Evolutionary conservation across 345 rosid species (phyloP).

Genomic region (Brassica rapa): DNA sequence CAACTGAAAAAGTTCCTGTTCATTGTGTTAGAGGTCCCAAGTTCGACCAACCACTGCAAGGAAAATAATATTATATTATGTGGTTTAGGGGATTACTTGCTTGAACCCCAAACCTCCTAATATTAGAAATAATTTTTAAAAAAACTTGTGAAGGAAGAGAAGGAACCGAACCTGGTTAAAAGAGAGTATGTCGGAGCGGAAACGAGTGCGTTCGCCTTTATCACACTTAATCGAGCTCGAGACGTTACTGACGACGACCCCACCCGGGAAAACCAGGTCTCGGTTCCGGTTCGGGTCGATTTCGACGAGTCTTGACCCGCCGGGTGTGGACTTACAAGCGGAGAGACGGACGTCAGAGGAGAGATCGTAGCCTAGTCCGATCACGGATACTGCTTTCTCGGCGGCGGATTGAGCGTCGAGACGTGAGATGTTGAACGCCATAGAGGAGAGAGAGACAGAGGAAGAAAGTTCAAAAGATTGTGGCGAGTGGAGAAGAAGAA

Average conservation of each 20-base stretch:
- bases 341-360: slow-evolving; percentile 60
- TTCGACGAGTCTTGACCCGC: slow-evolving; percentile 61
- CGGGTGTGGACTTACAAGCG: slow-evolving; percentile 55
- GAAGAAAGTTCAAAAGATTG: slow-evolving; percentile 27
- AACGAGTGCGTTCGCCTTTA: slow-evolving; percentile 89
- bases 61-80: no score
- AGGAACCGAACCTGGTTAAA: slow-evolving; percentile 62
- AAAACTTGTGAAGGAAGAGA: neutral
- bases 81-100: no score
- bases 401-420: slow-evolving; percentile 76
- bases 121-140: no score
- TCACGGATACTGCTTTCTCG: slow-evolving; percentile 78
- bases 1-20: neutral
- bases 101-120: no score
- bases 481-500: slow-evolving; percentile 19
- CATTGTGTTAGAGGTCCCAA: no score
- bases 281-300: slow-evolving; percentile 47
- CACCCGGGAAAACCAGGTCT: slow-evolving; percentile 76
- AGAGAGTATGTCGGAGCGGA: slow-evolving; percentile 77
- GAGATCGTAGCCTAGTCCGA: slow-evolving; percentile 86
- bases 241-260: slow-evolving; percentile 63
- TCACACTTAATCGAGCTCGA: slow-evolving; percentile 77
- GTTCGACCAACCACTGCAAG: no score
- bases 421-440: slow-evolving; percentile 46
- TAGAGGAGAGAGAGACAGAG: slow-evolving; percentile 16